Evolutionary conservation across 2,329 filamentous ascomycete species (phyloP).

Genomic region (Ceratocystis lukuohia): DNA sequence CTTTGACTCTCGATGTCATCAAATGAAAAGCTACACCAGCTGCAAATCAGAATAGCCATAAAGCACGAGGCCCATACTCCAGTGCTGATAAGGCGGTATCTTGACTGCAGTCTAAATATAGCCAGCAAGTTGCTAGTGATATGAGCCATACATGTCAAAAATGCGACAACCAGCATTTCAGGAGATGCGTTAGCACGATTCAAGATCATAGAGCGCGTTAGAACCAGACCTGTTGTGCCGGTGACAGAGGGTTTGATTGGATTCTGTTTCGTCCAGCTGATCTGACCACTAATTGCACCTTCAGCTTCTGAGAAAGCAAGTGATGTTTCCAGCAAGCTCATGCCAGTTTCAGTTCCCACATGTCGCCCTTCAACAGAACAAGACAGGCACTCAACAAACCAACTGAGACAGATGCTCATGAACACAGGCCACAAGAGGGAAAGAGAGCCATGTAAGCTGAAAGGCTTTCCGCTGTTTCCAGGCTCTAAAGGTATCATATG

Average conservation of each 20-base stretch:
- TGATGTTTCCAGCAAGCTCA: conserved; percentile 94
- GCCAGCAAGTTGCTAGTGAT: conserved; percentile 73
- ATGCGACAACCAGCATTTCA: conserved; percentile 72
- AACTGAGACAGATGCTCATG: conserved; percentile 55
- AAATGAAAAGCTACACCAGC: conserved; percentile 48
- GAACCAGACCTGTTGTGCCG: conserved; percentile 21
- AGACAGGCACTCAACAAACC: conserved; percentile 78
- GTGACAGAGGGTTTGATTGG: conserved; percentile 33
- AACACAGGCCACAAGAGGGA: conserved; percentile 65
- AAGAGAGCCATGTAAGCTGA: conserved; percentile 60
- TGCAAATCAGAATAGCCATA: conserved; percentile 73
- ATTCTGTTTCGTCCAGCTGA: conserved; percentile 53
- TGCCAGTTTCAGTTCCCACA: conserved; percentile 74
- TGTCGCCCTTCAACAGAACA: conserved; percentile 76
- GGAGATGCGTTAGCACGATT: conserved; percentile 75
- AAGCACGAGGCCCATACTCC: conserved; percentile 83
- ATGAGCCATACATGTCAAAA: conserved; percentile 83
- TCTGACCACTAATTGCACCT: conserved; percentile 65
- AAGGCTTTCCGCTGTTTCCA: conserved; percentile 29
- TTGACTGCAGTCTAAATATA: conserved; percentile 64
- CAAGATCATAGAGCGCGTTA: conserved; percentile 55
- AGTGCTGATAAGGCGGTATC: conserved; percentile 72
- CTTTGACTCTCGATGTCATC: conserved; percentile 49
- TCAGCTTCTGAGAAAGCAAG: conserved; percentile 93
- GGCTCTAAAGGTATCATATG: conserved; percentile 47